Conservation (phyloP, 495 filamentous ascomycete species). For the Penicillium paxilli region DNA sequence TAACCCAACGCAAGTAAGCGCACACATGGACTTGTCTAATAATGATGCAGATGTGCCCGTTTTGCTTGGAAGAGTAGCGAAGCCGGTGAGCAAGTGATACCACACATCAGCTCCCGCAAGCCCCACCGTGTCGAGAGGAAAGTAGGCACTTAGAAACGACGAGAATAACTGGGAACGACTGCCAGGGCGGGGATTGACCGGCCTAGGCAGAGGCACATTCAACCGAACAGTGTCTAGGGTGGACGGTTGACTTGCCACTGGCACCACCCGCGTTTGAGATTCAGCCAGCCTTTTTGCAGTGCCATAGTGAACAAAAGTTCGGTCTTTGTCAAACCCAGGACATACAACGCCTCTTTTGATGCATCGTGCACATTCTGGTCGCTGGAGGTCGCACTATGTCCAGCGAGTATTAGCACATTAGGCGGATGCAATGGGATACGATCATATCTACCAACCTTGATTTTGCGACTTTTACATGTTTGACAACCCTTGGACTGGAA, state of each 20-base stretch:
- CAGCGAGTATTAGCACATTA: not conserved
- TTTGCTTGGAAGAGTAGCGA: not conserved
- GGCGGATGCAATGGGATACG: not conserved
- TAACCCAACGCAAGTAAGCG: not conserved
- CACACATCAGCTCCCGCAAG: not conserved
- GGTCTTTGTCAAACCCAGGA: not conserved
- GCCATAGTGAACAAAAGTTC: not conserved
- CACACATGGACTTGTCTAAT: not conserved
- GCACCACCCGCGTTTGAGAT: not conserved
- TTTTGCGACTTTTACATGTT: not conserved
- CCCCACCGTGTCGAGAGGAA: not conserved
- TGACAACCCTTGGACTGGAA: not conserved
- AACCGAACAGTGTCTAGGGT: not conserved
- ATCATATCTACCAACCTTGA: not conserved
- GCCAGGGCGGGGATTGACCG: not conserved
- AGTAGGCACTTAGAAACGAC: not conserved
- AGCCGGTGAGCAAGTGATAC: not conserved
- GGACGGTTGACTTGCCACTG: not conserved
- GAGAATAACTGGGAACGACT: not conserved
- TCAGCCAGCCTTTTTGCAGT: not conserved
- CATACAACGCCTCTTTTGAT: not conserved
- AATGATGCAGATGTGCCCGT: not conserved
- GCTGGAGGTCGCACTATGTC: not conserved
- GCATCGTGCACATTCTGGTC: not conserved
- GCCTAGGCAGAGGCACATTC: not conserved